Evolutionary conservation across 78 protist genomes (phyloP), one percentile per base, ranked within the genome.

Genomic region (Neovahlkampfia damariscottae): DNA sequence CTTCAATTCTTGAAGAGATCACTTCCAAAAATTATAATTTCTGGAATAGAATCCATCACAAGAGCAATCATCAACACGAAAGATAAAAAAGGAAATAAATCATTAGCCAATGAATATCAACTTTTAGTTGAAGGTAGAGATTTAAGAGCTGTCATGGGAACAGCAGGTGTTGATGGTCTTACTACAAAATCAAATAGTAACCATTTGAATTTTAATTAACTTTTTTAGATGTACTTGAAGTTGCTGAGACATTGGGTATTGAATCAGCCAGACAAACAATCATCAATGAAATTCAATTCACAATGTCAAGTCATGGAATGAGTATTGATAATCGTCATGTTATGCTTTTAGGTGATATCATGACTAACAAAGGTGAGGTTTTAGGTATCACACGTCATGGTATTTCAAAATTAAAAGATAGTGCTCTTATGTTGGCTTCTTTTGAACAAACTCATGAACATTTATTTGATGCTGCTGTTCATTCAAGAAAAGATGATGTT

Each of bases 361-460:
- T 97, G 99, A 82, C 94, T 0, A 86, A 39, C 86, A 88, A 76
- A 58, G 99, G 99, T 27, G 93, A 92, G 59, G 79, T 96, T 8
- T 87, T 91, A 1, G 99, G 99, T 62, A 96, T 97, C 89, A 95
- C 97, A 0, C 91, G 99, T 1, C 92, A 88, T 72, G 99, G 99
- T 41, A 85, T 97, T 32, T 72, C 90, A 1, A 94, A 96, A 84
- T 90, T 95, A 95, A 89, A 85, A 69, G 94, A 93, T 68, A 62
- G 86, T 0, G 96, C 93, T 8, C 72, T 97, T 30, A 94, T 91
- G 96, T 83, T 97, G 32, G 99, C 99, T 0, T 90, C 96, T 10
- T 95, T 96, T 69, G 98, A 95, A 83, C 69, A 79, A 77, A 97
- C 99, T 0, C 87, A 89, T 5, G 99, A 97, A 69, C 95, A 91